Percentiles rank a stretch among this genome's conserved stretches.
Conservation (phyloP, 2,329 filamentous ascomycete genomes). For the Alternaria postmessia region DNA sequence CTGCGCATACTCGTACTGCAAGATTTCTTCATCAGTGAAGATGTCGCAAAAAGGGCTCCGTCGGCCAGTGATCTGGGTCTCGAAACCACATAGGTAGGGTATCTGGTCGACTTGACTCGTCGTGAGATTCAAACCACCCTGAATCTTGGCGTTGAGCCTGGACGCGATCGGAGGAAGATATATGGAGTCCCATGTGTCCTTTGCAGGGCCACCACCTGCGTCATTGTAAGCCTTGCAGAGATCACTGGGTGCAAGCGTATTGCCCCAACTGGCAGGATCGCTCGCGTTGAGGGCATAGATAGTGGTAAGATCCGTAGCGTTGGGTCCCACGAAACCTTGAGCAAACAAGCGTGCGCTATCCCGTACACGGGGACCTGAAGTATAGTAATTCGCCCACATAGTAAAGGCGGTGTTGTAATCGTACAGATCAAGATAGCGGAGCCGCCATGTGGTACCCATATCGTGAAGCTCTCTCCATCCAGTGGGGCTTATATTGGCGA, state of each 20-base stretch:
- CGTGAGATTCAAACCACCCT: constrained; percentile 64
- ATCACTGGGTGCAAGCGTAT: constrained; percentile 70
- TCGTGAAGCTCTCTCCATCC: constrained; percentile 69
- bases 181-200: constrained; percentile 58
- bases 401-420: constrained; percentile 60
- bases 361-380: constrained; percentile 61
- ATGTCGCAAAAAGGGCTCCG: constrained; percentile 68
- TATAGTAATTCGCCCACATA: constrained; percentile 72
- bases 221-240: constrained; percentile 68
- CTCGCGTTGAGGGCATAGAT: constrained; percentile 67
- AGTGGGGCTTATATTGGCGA: constrained; percentile 66
- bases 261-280: constrained; percentile 64
- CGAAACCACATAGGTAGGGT: constrained; percentile 75
- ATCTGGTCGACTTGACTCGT: constrained; percentile 65
- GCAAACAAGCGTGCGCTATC: constrained; percentile 70
- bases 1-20: constrained; percentile 71
- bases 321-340: constrained; percentile 67
- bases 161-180: constrained; percentile 63
- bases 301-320: constrained; percentile 61
- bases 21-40: constrained; percentile 68
- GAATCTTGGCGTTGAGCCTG: constrained; percentile 63
- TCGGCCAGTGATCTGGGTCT: constrained; percentile 70
- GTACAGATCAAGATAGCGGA: constrained; percentile 60
- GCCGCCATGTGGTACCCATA: constrained; percentile 61
- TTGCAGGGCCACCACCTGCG: constrained; percentile 58